Percentiles rank a stretch among this genome's conserved stretches.
These are phyloP conservation scores for Millerozyma acaciae DNA, from an alignment of 805 yeast species.

Conservation along the genomic window DNA sequence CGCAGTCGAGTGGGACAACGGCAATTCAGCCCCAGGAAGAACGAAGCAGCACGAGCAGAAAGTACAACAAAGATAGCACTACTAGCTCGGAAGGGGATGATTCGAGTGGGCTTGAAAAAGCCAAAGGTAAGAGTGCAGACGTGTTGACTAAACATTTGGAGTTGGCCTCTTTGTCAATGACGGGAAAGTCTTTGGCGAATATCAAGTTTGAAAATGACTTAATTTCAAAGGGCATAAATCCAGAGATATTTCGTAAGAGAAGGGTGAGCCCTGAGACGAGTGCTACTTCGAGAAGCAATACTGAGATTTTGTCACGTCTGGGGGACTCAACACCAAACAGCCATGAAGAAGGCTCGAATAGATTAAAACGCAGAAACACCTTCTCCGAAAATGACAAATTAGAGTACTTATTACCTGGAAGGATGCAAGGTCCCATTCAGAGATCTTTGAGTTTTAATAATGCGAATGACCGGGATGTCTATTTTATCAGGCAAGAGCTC, in stretches of 20 bases:
- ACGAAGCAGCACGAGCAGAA: no score
- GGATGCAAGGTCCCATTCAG: no score
- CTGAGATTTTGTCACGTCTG: constrained; percentile 10
- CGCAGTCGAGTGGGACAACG: no score
- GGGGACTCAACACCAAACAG: constrained; percentile 11
- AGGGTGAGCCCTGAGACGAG: constrained; percentile 5
- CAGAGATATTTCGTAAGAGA: constrained; percentile 21
- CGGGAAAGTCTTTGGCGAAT: constrained; percentile 51
- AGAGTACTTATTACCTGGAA: no score
- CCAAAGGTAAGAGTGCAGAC: constrained; percentile 2
- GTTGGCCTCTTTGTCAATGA: constrained; percentile 52
- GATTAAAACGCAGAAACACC: no score
- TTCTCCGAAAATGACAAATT: no score
- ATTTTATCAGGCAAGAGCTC: background rate
- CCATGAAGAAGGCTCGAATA: constrained; percentile 2
- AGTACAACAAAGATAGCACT: constrained; percentile 68
- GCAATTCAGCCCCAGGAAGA: constrained; percentile 1
- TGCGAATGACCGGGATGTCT: background rate
- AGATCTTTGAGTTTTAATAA: no score
- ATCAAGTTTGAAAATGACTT: constrained; percentile 49
- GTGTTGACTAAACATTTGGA: constrained; percentile 46
- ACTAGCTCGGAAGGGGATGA: constrained; percentile 62
- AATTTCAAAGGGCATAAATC: constrained; percentile 49
- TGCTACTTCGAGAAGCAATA: constrained; percentile 6
- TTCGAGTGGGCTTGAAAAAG: constrained; percentile 26